These are phyloP conservation scores for Physaria fendleri DNA, from an alignment of 345 rosid species.

Conservation along the genomic window DNA sequence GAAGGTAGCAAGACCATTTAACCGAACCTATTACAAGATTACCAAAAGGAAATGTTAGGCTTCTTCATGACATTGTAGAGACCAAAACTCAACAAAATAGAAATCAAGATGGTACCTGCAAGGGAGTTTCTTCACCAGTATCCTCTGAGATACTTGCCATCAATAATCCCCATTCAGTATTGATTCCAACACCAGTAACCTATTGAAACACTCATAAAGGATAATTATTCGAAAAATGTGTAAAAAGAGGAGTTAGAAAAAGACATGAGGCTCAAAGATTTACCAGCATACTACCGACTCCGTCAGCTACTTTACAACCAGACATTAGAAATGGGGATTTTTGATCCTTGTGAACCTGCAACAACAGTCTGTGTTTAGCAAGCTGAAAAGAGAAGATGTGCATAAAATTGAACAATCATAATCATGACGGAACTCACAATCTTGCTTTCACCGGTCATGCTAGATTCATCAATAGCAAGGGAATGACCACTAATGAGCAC, in stretches of 20 bases:
- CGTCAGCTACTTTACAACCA: conserved; percentile 99
- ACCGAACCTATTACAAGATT: conserved; percentile 56
- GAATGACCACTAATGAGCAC: conserved; percentile 82
- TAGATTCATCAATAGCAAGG: conserved; percentile 90
- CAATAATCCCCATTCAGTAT: conserved; percentile 98
- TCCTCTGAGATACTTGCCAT: conserved; percentile 99
- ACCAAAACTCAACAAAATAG: not conserved
- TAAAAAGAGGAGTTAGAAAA: not conserved
- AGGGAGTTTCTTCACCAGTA: conserved; percentile 98
- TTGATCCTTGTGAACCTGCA: conserved; percentile 85
- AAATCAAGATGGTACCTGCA: conserved; percentile 60
- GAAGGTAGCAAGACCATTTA: conserved; percentile 98
- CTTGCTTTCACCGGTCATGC: conserved; percentile 99
- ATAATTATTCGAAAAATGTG: conserved; percentile 4
- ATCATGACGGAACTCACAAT: conserved; percentile 47
- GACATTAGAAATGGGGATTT: conserved; percentile 89
- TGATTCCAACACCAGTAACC: conserved; percentile 99
- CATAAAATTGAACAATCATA: conserved; percentile 4
- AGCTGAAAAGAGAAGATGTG: conserved; percentile 18
- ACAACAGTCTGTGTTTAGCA: conserved; percentile 12
- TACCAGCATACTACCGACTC: conserved; percentile 97
- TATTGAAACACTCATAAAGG: conserved; percentile 25
- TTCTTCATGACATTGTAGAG: conserved; percentile 5
- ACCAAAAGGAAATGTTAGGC: conserved; percentile 13
- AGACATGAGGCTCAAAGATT: not conserved